phyloP scores from a whole-genome alignment of 768 basidiomycete genomes.

The Panellus pusillus region DNA sequence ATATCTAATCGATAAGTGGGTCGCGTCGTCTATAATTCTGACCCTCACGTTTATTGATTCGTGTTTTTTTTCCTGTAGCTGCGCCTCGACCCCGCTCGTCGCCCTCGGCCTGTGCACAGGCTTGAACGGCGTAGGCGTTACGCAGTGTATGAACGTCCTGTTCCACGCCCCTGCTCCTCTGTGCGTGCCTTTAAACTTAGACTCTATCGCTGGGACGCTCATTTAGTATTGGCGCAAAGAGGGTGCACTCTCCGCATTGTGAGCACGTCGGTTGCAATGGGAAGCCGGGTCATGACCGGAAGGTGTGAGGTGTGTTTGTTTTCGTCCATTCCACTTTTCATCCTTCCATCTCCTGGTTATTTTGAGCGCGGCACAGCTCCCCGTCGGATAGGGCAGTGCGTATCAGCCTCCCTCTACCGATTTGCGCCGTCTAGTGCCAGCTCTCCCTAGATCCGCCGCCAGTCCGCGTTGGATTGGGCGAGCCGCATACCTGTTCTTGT shows the following conservation, averaged over 20 bases:
- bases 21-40: background rate
- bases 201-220: background rate
- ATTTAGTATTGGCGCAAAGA: conserved; percentile 33
- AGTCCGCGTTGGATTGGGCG: no score
- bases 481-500: no score
- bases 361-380: no score
- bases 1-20: conserved; percentile 73
- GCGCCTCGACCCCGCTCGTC: conserved; percentile 67
- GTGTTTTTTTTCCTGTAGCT: conserved; percentile 35
- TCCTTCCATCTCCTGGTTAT: no score
- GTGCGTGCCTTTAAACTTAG: conserved; percentile 38
- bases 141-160: conserved; percentile 65
- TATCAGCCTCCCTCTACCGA: no score
- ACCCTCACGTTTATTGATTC: background rate
- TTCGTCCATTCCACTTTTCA: background rate
- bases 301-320: conserved; percentile 59
- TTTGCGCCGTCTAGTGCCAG: no score
- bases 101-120: conserved; percentile 61
- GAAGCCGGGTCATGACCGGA: conserved; percentile 69
- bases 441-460: no score
- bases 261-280: conserved; percentile 65
- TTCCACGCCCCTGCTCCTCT: conserved; percentile 69
- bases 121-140: conserved; percentile 73
- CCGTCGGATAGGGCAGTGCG: no score
- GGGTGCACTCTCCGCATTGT: conserved; percentile 59